Evolutionary conservation across 1,139 yeast species (phyloP), one percentile per base, ranked within the genome.

Genomic region (Pichia sp.): DNA sequence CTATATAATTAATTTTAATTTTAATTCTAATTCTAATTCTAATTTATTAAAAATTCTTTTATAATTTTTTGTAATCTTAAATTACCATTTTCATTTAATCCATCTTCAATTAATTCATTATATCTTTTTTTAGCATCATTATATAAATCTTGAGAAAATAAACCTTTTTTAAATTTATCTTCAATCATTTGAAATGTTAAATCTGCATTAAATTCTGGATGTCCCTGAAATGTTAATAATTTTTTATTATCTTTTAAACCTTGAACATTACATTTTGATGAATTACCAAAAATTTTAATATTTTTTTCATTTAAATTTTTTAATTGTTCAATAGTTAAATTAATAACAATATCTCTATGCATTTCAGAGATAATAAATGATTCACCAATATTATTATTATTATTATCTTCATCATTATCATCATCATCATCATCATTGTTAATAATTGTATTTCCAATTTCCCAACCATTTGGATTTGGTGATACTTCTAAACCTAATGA

Each of bases 181-280:
- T 57, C 48, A 59, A 67, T 61, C 59, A 67, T 50, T 42, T 66
- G 37, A 57, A 51, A 30, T 3, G 69, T 62, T 40, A 61, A 53
- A 3, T 64, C 71, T 1, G 70, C 64, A 27, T 68, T 60, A 56
- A 85, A 87, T 60, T 89, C 97, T 0, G 97, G 96, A 58, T 89
- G 97, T 0, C 96, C 96, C 61, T 89, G 97, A 55, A 87, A 77
- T 0, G 94, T 77, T 37, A 87, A 65, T 23, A 57, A 9, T 42
- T 69, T 68, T 23, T 68, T 50, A 67, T 70, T 7, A 68, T 65
- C 48, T 66, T 69, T 51, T 75, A 78, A 52, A 40, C 95, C 85
- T 58, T 89, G 96, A 31, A 78, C 65, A 1, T 64, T 58, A 52
- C 94, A 82, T 40, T 65, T 68, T 0, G 67, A 64, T 10, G 82